Percentiles rank a stretch among this genome's conserved stretches.
Evolutionary conservation across 805 yeast species (phyloP).

Genomic region (Crinitomyces ghanaensis): DNA sequence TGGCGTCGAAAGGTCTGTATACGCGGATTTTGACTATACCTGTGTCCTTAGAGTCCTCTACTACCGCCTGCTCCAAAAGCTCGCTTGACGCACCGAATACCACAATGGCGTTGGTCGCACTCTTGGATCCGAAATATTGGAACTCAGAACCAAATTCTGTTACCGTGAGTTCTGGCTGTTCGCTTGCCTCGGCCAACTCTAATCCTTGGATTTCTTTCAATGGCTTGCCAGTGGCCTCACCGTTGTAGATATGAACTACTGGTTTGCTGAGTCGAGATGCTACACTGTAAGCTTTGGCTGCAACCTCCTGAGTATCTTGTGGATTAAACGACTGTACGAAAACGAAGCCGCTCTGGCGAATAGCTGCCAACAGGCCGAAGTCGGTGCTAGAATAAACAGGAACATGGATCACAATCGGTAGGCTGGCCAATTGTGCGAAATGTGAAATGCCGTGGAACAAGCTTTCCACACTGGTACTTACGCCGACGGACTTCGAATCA

Average conservation of each 20-base stretch:
- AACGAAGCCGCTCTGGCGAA: slow-evolving; percentile 57
- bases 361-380: slow-evolving; percentile 55
- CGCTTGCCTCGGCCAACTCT: no score
- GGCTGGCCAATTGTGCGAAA: slow-evolving; percentile 31
- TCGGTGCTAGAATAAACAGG: slow-evolving; percentile 41
- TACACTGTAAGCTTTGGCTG: slow-evolving; percentile 47
- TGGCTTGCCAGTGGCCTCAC: slow-evolving; percentile 11
- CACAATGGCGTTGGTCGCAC: slow-evolving; percentile 42
- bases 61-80: slow-evolving; percentile 32
- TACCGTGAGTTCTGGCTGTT: no score
- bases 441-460: slow-evolving; percentile 52
- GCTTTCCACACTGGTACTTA: slow-evolving; percentile 42
- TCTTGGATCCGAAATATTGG: slow-evolving; percentile 32
- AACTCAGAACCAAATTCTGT: no score
- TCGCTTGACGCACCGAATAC: slow-evolving; percentile 49
- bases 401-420: slow-evolving; percentile 49
- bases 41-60: slow-evolving; percentile 25
- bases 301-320: slow-evolving; percentile 41
- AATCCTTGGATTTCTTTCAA: no score
- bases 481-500: slow-evolving; percentile 28
- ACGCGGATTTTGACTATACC: slow-evolving; percentile 48
- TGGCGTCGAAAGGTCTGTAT: slow-evolving; percentile 62
- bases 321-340: slow-evolving; percentile 56
- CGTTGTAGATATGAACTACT: slow-evolving; percentile 58
- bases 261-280: slow-evolving; percentile 40